Evolutionary conservation across 495 filamentous ascomycete genomes (phyloP), one percentile per base, ranked within the genome.

Genomic region (Tuber microsphaerosporum): DNA sequence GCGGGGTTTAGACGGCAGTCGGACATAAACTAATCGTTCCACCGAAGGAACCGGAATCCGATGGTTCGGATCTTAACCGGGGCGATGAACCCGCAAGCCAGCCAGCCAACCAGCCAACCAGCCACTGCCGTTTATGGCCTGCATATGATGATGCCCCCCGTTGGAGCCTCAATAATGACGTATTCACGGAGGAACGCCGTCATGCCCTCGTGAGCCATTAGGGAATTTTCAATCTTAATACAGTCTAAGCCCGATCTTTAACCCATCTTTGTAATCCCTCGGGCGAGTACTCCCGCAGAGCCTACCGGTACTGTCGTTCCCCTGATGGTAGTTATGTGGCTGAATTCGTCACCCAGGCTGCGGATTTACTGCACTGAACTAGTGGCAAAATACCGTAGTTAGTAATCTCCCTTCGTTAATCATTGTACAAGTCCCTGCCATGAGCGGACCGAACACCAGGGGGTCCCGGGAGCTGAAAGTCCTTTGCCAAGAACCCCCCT

Each of bases 111-210:
- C n/a, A n/a, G n/a, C n/a, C n/a, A n/a, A n/a, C n/a, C 26, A 17
- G 56, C 56, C n/a, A 31, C 31, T 65, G 14, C 56, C 56, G n/a
- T 31, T 65, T 65, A 16, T 31, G 26, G n/a, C 56, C 31, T 65
- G 56, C 56, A 65, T 65, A 41, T 37, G 34, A 37, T 37, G 34
- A 42, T 43, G 42, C 14, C n/a, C 14, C n/a, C 56, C 16, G 56
- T 31, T 65, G n/a, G 56, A 65, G 56, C 56, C 56, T 65, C 56
- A 3, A 65, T 12, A 65, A 65, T 65, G 56, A 65, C 56, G 56
- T 65, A 65, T 12, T 2, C 22, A 12, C 22, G 48, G 20, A 51
- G 20, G 48, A 7, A 2, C 3, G 9, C 48, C 48, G 48, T 37
- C 34, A 37, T 37, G 48, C 22, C 7, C 48, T 9, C 48, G 48